phyloP scores from a whole-genome alignment of 352 stramenopile species.

The Phytopythium vexans region DNA sequence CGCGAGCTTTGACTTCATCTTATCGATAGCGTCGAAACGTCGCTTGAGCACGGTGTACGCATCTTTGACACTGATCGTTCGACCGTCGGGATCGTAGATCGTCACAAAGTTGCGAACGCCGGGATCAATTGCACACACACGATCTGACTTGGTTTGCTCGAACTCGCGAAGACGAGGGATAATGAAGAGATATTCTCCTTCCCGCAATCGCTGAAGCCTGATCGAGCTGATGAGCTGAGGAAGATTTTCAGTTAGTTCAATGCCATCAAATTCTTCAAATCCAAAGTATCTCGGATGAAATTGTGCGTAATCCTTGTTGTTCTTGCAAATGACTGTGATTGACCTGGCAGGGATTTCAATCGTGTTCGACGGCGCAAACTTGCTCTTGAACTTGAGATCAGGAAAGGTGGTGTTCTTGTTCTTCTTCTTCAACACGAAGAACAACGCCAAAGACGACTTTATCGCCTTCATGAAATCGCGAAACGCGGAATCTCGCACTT shows the following conservation, averaged over 20 bases:
- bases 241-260: slow-evolving; percentile 9
- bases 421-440: slow-evolving; percentile 4
- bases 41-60: too few species aligned
- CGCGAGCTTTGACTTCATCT: too few species aligned
- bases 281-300: slow-evolving; percentile 11
- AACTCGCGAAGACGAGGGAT: slow-evolving; percentile 6
- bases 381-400: slow-evolving; percentile 5
- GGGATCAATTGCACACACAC: too few species aligned
- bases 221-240: slow-evolving; percentile 6
- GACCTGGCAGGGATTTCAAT: slow-evolving; percentile 6
- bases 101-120: too few species aligned
- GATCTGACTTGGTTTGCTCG: slow-evolving; percentile 3
- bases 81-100: too few species aligned
- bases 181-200: slow-evolving; percentile 11
- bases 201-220: slow-evolving; percentile 7
- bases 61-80: too few species aligned
- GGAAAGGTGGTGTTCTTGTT: slow-evolving; percentile 11
- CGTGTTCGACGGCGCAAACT: slow-evolving; percentile 4
- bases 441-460: slow-evolving; percentile 7
- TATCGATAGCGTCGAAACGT: too few species aligned
- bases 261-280: slow-evolving; percentile 8
- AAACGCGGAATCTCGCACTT: slow-evolving; percentile 8
- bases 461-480: slow-evolving; percentile 12
- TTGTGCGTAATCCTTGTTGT: background rate
- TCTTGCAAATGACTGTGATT: too few species aligned